These are phyloP conservation scores for Haplosporangium sp. DNA, from an alignment of 371 early-diverging fungal genomes.

Conservation along the genomic window DNA sequence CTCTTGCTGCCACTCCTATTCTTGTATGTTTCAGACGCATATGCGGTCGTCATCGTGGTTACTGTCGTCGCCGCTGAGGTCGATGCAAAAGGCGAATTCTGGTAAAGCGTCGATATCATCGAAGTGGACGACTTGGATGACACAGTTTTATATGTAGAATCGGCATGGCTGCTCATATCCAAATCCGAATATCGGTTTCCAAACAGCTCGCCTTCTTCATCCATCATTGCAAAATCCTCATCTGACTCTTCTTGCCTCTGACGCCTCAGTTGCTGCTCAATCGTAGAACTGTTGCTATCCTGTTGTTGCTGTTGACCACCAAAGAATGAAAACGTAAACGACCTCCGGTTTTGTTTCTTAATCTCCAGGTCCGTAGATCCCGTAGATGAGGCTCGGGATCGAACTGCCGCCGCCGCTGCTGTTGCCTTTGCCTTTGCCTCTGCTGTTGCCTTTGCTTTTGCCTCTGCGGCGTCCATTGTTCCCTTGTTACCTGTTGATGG, in stretches of 20 bases:
- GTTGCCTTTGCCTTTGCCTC: not conserved
- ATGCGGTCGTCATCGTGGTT: not conserved
- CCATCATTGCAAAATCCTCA: slow-evolving; percentile 34
- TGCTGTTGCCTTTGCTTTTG: slow-evolving; percentile 25
- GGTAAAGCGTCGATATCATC: not conserved
- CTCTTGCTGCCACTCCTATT: slow-evolving; percentile 6
- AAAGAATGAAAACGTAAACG: slow-evolving; percentile 50
- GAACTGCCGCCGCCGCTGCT: not conserved
- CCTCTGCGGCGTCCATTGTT: slow-evolving; percentile 35
- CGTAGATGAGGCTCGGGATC: not conserved
- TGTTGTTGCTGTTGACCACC: slow-evolving; percentile 1
- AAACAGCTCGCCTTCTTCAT: slow-evolving; percentile 38
- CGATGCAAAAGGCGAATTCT: slow-evolving; percentile 8
- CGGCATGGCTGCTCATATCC: slow-evolving; percentile 19
- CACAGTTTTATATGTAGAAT: not conserved
- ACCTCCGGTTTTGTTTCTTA: slow-evolving; percentile 32
- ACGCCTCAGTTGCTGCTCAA: slow-evolving; percentile 1
- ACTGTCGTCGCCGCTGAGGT: not conserved
- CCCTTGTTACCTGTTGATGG: slow-evolving; percentile 22
- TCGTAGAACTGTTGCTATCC: not conserved
- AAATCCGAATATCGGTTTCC: slow-evolving; percentile 28
- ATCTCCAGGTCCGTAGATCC: slow-evolving; percentile 13
- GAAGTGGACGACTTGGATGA: not conserved
- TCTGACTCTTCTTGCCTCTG: slow-evolving; percentile 20
- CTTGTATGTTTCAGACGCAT: not conserved